phyloP scores from a whole-genome alignment of 768 basidiomycete genomes.

The Phaeotremella skinneri region DNA sequence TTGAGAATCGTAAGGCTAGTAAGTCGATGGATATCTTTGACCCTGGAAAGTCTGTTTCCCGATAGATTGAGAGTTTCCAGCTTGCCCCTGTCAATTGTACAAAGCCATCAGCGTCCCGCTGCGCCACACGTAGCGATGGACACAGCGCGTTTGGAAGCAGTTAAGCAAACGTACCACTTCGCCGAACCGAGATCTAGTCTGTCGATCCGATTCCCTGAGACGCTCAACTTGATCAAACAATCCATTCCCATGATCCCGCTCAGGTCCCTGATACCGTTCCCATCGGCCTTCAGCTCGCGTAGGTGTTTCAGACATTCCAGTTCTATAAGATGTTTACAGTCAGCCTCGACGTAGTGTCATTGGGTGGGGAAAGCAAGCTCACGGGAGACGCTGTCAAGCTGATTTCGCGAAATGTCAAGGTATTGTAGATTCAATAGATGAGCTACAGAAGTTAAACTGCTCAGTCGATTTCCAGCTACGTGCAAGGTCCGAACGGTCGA shows the following conservation, averaged over 20 bases:
- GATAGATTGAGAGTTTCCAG: conserved; percentile 82
- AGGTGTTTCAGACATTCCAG: conserved; percentile 78
- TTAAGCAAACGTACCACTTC: conserved; percentile 68
- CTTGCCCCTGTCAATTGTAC: conserved; percentile 51
- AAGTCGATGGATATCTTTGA: conserved; percentile 61
- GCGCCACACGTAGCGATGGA: too few relatives aligned
- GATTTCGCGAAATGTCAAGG: conserved; percentile 86
- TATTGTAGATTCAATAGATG: conserved; percentile 82
- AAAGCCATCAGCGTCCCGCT: not conserved
- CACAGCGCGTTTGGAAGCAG: not conserved
- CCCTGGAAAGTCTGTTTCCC: conserved; percentile 64
- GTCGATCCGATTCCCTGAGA: conserved; percentile 69
- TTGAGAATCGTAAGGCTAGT: conserved; percentile 65
- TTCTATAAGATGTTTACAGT: conserved; percentile 59
- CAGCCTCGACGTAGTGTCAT: not conserved
- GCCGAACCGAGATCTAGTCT: conserved; percentile 62
- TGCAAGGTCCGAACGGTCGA: conserved; percentile 49
- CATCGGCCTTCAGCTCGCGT: conserved; percentile 84
- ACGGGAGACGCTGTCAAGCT: conserved; percentile 84
- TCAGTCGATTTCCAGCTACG: conserved; percentile 62
- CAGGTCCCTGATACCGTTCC: conserved; percentile 70
- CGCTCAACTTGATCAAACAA: conserved; percentile 75
- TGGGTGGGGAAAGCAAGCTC: conserved; percentile 51
- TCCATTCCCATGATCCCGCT: conserved; percentile 78
- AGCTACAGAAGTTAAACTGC: conserved; percentile 79